A percentile compares a stretch with the other conserved stretches of the same genome.
These are phyloP conservation scores for Magnolia sinica DNA, from an alignment of 164 flowering plant genomes.

Conservation along the genomic window DNA sequence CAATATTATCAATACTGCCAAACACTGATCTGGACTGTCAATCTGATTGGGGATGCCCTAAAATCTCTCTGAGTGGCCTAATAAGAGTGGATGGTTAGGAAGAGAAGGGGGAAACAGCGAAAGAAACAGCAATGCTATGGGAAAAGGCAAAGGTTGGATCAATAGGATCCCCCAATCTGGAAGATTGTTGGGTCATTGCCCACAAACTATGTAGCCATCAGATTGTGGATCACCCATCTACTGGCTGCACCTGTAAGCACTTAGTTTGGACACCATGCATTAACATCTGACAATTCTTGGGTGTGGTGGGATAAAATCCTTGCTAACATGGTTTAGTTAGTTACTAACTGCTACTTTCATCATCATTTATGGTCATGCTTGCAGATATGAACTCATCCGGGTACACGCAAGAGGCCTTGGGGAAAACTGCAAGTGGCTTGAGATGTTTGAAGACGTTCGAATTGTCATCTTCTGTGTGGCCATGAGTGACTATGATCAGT, in stretches of 20 bases:
- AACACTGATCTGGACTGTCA: no score
- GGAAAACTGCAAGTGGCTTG: constrained; percentile 93
- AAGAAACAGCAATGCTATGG: no score
- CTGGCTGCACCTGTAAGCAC: neutral
- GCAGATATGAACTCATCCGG: constrained; percentile 84
- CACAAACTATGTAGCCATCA: no score
- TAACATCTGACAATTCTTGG: no score
- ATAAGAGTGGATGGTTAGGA: no score
- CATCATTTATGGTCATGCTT: neutral
- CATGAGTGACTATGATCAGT: constrained; percentile 73
- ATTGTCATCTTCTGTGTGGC: constrained; percentile 78
- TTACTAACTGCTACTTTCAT: neutral
- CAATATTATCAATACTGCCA: no score
- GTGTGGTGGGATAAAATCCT: neutral
- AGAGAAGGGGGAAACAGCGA: no score
- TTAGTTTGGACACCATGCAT: neutral
- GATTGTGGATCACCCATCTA: neutral
- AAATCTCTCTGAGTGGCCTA: no score
- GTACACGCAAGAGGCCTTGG: constrained; percentile 74
- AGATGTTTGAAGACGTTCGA: constrained; percentile 95
- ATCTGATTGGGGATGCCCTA: no score
- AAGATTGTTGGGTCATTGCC: no score
- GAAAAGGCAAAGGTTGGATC: no score
- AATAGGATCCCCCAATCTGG: no score
- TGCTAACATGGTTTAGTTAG: neutral